Percentiles rank a stretch among this genome's conserved stretches.
Conservation (phyloP, 2,329 filamentous ascomycete genomes). For the Dendryphion nanum region DNA sequence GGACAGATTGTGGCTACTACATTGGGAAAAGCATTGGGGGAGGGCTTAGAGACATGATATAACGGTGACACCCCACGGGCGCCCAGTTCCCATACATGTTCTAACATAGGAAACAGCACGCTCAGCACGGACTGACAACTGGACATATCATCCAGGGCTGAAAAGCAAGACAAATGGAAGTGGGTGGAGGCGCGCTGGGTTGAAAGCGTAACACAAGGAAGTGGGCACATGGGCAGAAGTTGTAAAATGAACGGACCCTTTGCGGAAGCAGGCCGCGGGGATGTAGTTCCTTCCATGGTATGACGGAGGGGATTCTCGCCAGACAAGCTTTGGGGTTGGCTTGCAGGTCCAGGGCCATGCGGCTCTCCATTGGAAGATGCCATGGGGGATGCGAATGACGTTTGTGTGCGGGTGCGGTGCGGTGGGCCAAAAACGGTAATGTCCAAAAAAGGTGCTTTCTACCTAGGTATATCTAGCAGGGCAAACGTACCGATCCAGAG, state of each 20-base stretch:
- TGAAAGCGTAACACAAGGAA: not conserved
- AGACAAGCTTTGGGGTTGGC: conserved; percentile 19
- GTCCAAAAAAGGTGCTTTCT: no score
- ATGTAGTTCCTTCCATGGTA: conserved; percentile 22
- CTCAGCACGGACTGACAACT: no score
- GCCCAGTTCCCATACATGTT: no score
- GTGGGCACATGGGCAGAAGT: not conserved
- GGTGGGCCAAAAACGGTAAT: not conserved
- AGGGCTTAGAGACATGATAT: no score
- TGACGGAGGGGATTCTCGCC: conserved; percentile 13
- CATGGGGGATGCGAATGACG: not conserved
- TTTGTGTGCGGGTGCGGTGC: not conserved
- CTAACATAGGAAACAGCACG: no score
- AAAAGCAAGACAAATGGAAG: no score
- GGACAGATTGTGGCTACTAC: no score
- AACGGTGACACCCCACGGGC: no score
- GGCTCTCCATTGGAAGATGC: conserved; percentile 26
- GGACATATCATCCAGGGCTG: no score
- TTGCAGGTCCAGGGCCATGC: conserved; percentile 14
- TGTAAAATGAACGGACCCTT: conserved; percentile 30
- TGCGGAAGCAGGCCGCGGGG: conserved; percentile 17
- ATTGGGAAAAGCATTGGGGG: no score
- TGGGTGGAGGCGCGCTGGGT: not conserved
- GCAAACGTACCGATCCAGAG: no score
- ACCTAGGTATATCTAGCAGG: no score